Evolutionary conservation across 208 protist species (phyloP).

Genomic region (Trichomonas tenax): DNA sequence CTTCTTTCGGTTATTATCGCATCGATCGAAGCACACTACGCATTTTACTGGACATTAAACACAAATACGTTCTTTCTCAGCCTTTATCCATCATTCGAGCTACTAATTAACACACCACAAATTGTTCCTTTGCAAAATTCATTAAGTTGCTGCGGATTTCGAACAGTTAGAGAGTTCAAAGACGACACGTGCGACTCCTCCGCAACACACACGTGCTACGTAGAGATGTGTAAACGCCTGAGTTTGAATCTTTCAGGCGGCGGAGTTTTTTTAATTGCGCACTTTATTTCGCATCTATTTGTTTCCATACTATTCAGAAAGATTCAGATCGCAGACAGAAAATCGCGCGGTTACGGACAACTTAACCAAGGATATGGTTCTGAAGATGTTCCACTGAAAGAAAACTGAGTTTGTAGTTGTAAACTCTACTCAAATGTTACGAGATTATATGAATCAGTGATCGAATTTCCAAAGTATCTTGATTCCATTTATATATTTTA

Average conservation of each 20-base stretch:
- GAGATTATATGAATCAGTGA: no score
- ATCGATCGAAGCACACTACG: neutral
- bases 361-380: neutral
- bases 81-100: neutral
- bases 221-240: neutral
- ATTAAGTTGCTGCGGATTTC: neutral
- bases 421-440: no score
- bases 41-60: neutral
- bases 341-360: neutral
- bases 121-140: neutral
- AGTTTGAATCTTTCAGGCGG: neutral
- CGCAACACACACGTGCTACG: neutral
- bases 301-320: neutral
- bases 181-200: neutral
- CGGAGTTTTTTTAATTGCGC: neutral
- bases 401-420: neutral
- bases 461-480: no score
- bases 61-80: neutral
- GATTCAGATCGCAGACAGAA: neutral
- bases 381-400: neutral
- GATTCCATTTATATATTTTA: no score
- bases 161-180: neutral
- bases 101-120: neutral
- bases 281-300: neutral
- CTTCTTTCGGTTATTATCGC: neutral